Percentiles rank a stretch among this genome's conserved stretches.
phyloP scores from a whole-genome alignment of 164 flowering plant species.

The Stephania japonica region DNA sequence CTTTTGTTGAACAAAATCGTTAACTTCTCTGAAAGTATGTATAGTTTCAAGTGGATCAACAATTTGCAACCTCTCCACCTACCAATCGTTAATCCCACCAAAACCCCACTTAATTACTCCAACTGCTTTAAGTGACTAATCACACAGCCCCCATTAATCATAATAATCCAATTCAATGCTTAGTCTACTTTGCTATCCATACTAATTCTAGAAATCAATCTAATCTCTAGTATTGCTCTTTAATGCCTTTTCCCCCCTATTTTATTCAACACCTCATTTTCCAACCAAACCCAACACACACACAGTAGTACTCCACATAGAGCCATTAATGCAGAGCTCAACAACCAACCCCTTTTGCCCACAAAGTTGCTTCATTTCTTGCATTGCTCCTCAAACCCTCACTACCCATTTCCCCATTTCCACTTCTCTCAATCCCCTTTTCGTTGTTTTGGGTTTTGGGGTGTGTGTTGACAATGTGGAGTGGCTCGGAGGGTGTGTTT shows the following conservation, averaged over 20 bases:
- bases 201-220: too few species aligned
- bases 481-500: constrained; percentile 57
- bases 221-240: not conserved
- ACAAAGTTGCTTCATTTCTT: not conserved
- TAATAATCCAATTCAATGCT: too few species aligned
- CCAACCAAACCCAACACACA: not conserved
- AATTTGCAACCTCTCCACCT: not conserved
- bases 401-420: constrained; percentile 14
- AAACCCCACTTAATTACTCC: not conserved
- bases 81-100: not conserved
- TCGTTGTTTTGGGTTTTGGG: not conserved
- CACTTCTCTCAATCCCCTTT: not conserved
- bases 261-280: not conserved
- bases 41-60: not conserved
- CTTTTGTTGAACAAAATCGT: not conserved
- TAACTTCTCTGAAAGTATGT: not conserved
- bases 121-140: not conserved
- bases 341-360: constrained; percentile 23
- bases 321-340: constrained; percentile 43
- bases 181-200: too few species aligned
- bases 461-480: constrained; percentile 53
- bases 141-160: not conserved
- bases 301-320: not conserved
- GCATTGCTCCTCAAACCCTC: constrained; percentile 4
- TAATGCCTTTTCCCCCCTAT: not conserved